phyloP scores from a whole-genome alignment of 257 asterid species.

The Solanum virginianum region DNA sequence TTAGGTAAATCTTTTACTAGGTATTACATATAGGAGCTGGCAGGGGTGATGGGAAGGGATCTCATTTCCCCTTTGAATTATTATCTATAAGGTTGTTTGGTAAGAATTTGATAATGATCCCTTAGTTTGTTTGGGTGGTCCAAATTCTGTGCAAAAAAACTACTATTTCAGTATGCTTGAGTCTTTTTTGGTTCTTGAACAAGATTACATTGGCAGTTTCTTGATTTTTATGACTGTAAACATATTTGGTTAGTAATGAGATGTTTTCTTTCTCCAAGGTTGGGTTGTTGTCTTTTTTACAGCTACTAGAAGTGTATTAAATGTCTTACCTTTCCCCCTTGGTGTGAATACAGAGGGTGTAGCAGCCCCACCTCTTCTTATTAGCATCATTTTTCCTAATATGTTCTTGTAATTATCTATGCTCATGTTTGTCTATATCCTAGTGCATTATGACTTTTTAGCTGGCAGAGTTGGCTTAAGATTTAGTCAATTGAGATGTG shows the following conservation, averaged over 20 bases:
- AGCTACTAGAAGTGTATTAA: not conserved
- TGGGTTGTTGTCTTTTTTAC: not conserved
- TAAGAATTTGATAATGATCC: constrained; percentile 31
- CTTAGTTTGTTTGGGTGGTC: constrained; percentile 41
- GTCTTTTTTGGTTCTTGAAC: not conserved
- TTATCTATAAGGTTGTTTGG: constrained; percentile 12
- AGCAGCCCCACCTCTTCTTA: not conserved
- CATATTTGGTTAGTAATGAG: not conserved
- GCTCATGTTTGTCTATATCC: not conserved
- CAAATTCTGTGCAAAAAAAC: constrained; percentile 14
- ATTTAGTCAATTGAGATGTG: not conserved
- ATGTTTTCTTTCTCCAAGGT: not conserved
- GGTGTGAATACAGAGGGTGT: not conserved
- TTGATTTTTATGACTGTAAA: not conserved
- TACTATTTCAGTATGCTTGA: not conserved
- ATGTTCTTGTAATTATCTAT: not conserved
- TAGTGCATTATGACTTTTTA: not conserved
- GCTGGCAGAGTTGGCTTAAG: not conserved
- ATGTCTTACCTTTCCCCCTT: not conserved
- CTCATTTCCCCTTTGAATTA: constrained; percentile 9
- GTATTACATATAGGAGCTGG: constrained; percentile 19
- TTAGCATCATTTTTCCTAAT: not conserved
- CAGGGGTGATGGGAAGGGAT: constrained; percentile 5
- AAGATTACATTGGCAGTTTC: not conserved
- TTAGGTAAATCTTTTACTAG: constrained; percentile 8